Evolutionary conservation across 352 stramenopile species (phyloP), one percentile per base, ranked within the genome.

Genomic region (Pilasporangium apinafurcum): DNA sequence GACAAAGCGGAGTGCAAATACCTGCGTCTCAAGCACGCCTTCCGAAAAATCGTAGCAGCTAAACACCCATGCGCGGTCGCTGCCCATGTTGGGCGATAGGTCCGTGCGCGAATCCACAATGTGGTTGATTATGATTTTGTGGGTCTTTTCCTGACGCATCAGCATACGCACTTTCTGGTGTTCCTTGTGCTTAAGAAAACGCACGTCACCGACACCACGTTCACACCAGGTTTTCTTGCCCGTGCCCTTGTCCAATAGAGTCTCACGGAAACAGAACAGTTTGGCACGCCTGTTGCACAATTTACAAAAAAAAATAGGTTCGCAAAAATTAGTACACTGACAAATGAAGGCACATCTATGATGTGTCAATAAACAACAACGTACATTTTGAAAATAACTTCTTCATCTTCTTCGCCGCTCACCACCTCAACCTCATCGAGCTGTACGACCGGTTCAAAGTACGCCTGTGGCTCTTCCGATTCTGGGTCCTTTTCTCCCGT

Each of bases 111-210:
- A 95, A 75, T 99, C 95, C 10, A 98, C 68, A 28, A 97, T 75
- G 75, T 99, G 95, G 69, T 99, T 99, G 44, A 91, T 78, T 69
- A 98, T 93, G 54, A 99, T 92, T 76, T 99, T 99, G 87, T 98
- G 97, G 24, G 95, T 99, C 70, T 98, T 98, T 67, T 99, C 96
- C 68, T 99, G 95, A 47, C 95, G 85, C 96, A 99, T 99, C 21
- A 99, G 77, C 43, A 98, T 71, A 53, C 96, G 87, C 51, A 98
- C 83, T 62, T 95, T 95, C 50, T 88, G 72, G 61, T 84, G 68
- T 55, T 98, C 89, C 67, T 93, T 95, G 84, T 99, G 95, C 70
- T 97, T 96, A 48, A 99, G 81, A 68, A 99, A 97, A 44, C 95
- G 94, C 40, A 96, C 85, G 42, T 98, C 92, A 33, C 96, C 96